A percentile compares a stretch with the other conserved stretches of the same genome.
Evolutionary conservation across 495 filamentous ascomycete species (phyloP).

Genomic region (Tuber melanosporum): DNA sequence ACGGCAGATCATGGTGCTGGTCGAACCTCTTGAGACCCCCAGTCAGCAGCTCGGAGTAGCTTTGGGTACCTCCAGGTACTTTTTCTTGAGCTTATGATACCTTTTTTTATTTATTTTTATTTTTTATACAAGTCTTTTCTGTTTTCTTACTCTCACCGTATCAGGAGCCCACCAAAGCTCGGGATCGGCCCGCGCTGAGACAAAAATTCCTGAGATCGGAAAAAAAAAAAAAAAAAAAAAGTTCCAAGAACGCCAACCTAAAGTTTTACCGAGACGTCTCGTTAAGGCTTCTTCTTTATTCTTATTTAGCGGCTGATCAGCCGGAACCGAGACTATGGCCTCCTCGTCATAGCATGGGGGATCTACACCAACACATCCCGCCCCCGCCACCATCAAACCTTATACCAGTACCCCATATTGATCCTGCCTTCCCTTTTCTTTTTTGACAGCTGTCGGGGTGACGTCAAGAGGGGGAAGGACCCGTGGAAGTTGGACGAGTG

Average conservation of each 20-base stretch:
- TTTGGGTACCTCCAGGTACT: neutral
- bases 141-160: neutral
- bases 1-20: constrained; percentile 26
- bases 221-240: neutral
- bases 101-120: neutral
- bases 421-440: constrained; percentile 19
- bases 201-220: neutral
- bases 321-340: constrained; percentile 34
- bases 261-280: constrained; percentile 29
- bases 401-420: neutral
- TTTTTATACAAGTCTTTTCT: neutral
- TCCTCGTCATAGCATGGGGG: constrained; percentile 34
- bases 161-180: constrained; percentile 6
- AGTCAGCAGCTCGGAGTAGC: constrained; percentile 9
- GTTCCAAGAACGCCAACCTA: neutral
- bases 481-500: neutral
- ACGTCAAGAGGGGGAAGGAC: neutral
- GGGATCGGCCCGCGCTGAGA: constrained; percentile 37
- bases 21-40: constrained; percentile 32
- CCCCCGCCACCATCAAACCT: neutral
- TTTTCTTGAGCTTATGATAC: neutral
- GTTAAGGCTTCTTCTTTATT: constrained; percentile 9
- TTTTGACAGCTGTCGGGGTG: constrained; percentile 18
- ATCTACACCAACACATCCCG: constrained; percentile 9
- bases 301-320: constrained; percentile 31